Evolutionary conservation across 1,284 basidiomycete species (phyloP).

Genomic region (Leccinum fallax): DNA sequence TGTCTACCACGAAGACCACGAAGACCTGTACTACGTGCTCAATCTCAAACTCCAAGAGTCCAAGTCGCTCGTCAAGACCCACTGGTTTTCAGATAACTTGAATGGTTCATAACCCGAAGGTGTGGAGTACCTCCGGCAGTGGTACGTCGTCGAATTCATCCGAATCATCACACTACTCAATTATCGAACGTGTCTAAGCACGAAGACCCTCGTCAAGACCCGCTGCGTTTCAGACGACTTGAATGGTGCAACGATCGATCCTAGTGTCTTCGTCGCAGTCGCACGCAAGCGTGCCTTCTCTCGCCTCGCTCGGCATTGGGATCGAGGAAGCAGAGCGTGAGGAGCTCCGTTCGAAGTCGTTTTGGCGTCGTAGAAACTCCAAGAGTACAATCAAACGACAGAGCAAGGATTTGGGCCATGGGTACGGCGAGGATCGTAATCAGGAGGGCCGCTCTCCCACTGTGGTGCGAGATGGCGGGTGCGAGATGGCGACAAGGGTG

Average conservation of each 20-base stretch:
- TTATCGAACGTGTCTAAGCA: no score
- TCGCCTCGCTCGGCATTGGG: conserved; percentile 25
- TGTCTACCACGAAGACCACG: no score
- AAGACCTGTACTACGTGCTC: no score
- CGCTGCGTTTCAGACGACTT: no score
- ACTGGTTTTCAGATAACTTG: no score
- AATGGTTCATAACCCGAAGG: no score
- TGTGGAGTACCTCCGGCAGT: no score
- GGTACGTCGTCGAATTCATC: no score
- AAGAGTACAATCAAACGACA: conserved; percentile 15
- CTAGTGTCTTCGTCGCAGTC: conserved; percentile 22
- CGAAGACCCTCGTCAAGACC: no score
- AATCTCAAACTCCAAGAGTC: no score
- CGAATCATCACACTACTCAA: no score
- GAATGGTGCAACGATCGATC: conserved; percentile 4
- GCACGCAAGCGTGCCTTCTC: conserved; percentile 20
- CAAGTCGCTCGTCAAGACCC: no score
- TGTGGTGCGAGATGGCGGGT: background rate
- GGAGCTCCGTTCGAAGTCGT: conserved; percentile 17
- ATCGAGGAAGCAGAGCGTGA: conserved; percentile 31
- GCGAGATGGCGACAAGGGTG: background rate
- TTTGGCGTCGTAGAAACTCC: conserved; percentile 21
- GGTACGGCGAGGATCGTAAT: background rate
- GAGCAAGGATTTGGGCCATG: conserved; percentile 7
- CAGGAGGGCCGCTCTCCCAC: background rate